Evolutionary conservation across 2,329 filamentous ascomycete species (phyloP), one percentile per base, ranked within the genome.

Genomic region (Colletotrichum sansevieriae): DNA sequence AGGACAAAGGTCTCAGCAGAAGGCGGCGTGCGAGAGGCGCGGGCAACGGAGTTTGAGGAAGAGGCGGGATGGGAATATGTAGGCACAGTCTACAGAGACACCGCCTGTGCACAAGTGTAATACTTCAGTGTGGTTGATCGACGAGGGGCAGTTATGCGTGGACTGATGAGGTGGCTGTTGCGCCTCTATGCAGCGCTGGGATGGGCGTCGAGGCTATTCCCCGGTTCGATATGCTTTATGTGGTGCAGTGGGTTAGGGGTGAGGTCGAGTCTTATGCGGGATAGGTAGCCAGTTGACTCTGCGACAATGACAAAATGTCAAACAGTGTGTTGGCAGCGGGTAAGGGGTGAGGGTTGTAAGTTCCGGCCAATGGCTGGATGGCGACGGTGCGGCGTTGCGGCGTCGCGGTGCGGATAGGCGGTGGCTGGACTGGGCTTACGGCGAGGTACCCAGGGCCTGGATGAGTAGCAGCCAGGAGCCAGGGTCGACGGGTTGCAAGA

Each of bases 261-360:
- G 56, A 11, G 33, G 64, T 25, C 57, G 52, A 29, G 33, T 52
- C 9, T 65, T 60, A 65, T 60, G 65, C 65, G 52, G 60, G 49
- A 52, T 29, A 52, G 49, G 37, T 29, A 52, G 49, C 49, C 18
- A 62, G 41, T 37, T 20, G 35, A 58, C 35, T 37, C 49, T 39
- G 52, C 44, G 22, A 47, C 65, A 41, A 35, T 52, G 54, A 29
- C 54, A 68, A 62, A 54, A 65, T 59, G 65, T 55, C 65, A 65
- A 65, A 54, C 52, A 63, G 22, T 52, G 39, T 59, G 55, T 65
- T 68, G 61, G 65, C 65, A 60, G 54, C 60, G 46, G 47, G 59
- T 52, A 49, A 43, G 22, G 37, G 61, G 54, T 46, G 54, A 52
- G 54, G 46, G 15, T 51, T 12, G 2, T 6, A 35, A 49, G 51